Evolutionary conservation across 768 basidiomycete genomes (phyloP).

Genomic region (Serendipita sp.): DNA sequence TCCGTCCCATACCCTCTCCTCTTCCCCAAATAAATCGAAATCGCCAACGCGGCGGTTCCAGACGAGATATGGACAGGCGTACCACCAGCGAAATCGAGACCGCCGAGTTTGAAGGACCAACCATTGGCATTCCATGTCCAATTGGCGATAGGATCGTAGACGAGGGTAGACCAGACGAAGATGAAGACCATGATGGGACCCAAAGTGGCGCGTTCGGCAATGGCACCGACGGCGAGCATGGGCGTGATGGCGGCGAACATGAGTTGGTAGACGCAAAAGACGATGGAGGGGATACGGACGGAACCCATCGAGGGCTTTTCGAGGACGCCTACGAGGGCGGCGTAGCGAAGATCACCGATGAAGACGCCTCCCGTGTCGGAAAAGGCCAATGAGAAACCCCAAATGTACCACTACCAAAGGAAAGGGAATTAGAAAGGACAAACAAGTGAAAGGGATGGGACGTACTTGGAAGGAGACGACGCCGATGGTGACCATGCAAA

Average conservation of each 20-base stretch:
- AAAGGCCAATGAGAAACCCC: constrained; percentile 90
- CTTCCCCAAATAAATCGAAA: constrained; percentile 71
- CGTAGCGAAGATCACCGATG: constrained; percentile 77
- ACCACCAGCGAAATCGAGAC: constrained; percentile 87
- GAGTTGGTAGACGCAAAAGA: constrained; percentile 73
- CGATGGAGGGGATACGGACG: constrained; percentile 49
- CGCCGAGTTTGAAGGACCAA: constrained; percentile 63
- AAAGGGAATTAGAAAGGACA: background rate
- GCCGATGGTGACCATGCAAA: constrained; percentile 58
- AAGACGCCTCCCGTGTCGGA: constrained; percentile 55
- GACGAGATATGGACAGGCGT: constrained; percentile 95
- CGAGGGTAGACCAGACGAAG: constrained; percentile 76
- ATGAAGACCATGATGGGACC: constrained; percentile 81
- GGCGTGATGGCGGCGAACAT: constrained; percentile 90
- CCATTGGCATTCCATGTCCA: constrained; percentile 88
- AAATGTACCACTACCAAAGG: constrained; percentile 76
- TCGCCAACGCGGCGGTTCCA: constrained; percentile 76
- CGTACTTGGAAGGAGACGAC: constrained; percentile 50
- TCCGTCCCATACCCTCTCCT: constrained; percentile 85
- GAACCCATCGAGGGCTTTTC: constrained; percentile 60
- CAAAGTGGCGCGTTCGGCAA: constrained; percentile 76
- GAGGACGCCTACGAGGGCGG: constrained; percentile 66
- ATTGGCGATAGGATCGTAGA: constrained; percentile 88
- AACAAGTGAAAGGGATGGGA: background rate
- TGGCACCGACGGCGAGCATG: constrained; percentile 79